These are phyloP conservation scores for Parsonsia alboflavescens DNA, from an alignment of 257 asterid genomes.

Conservation along the genomic window DNA sequence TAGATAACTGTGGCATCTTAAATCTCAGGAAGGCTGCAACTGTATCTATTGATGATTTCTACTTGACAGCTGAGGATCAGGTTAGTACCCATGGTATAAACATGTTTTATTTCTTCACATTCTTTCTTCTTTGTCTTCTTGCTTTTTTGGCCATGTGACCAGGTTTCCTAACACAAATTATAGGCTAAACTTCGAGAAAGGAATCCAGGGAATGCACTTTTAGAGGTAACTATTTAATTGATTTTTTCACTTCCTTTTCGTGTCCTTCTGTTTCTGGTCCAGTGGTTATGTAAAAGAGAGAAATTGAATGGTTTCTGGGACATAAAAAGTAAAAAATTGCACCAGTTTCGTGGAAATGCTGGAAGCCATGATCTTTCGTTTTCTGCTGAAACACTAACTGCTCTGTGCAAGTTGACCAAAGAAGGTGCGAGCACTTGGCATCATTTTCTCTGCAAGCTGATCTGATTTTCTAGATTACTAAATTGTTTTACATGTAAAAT, in stretches of 20 bases:
- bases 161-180: slow-evolving; percentile 12
- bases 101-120: neutral
- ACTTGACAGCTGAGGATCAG: slow-evolving; percentile 89
- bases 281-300: neutral
- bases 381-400: slow-evolving; percentile 72
- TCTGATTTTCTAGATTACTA: neutral
- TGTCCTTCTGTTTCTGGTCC: neutral
- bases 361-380: slow-evolving; percentile 98
- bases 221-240: slow-evolving; percentile 51
- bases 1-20: slow-evolving; percentile 26
- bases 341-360: slow-evolving; percentile 94
- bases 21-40: slow-evolving; percentile 83
- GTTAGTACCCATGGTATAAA: slow-evolving; percentile 27
- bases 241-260: neutral
- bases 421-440: slow-evolving; percentile 49
- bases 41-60: slow-evolving; percentile 91
- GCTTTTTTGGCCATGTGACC: neutral
- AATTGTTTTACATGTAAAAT: neutral
- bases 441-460: slow-evolving; percentile 15
- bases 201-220: slow-evolving; percentile 77
- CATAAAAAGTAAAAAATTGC: neutral
- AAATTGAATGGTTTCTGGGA: neutral
- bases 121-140: slow-evolving; percentile 16
- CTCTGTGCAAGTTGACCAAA: slow-evolving; percentile 57
- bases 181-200: slow-evolving; percentile 79